Evolutionary conservation across 208 protist species (phyloP).

Genomic region (Wallacemonas rigidus): DNA sequence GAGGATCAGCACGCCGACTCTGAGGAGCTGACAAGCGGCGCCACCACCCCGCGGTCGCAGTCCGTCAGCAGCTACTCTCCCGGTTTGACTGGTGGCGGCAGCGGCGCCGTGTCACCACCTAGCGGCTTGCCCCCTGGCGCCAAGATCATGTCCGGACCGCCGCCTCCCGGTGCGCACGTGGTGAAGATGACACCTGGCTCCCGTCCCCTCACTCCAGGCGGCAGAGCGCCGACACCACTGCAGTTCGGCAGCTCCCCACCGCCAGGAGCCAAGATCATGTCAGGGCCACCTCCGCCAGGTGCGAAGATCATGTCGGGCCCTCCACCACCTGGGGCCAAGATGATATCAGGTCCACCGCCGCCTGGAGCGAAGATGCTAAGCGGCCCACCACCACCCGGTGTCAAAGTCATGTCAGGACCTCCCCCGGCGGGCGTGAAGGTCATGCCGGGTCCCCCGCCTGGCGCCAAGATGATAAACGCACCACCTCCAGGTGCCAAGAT

Average conservation of each 20-base stretch:
- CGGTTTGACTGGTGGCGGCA: neutral
- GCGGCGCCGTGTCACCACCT: neutral
- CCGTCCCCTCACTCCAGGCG: constrained; percentile 12
- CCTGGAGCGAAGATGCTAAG: constrained; percentile 28
- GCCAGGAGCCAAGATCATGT: constrained; percentile 48
- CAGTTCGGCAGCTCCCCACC: constrained; percentile 17
- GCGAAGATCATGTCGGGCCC: constrained; percentile 14
- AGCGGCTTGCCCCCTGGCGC: neutral
- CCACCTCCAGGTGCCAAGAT: constrained; percentile 37
- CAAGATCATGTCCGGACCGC: constrained; percentile 13
- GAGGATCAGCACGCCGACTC: neutral
- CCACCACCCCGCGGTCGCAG: neutral
- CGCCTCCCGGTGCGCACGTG: constrained; percentile 8
- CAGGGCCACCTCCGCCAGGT: constrained; percentile 28
- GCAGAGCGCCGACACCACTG: neutral
- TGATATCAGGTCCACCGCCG: neutral
- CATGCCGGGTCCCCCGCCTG: constrained; percentile 29
- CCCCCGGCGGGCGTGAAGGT: constrained; percentile 34
- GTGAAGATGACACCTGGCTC: constrained; percentile 18
- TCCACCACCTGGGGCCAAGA: constrained; percentile 12
- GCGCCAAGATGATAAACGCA: constrained; percentile 47
- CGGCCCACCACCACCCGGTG: constrained; percentile 31
- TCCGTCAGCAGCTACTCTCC: neutral
- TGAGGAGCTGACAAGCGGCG: neutral
- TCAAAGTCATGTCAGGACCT: constrained; percentile 37